Evolutionary conservation across 192 early-diverging fungal genomes (phyloP).

Genomic region (Entomortierella lignicola): DNA sequence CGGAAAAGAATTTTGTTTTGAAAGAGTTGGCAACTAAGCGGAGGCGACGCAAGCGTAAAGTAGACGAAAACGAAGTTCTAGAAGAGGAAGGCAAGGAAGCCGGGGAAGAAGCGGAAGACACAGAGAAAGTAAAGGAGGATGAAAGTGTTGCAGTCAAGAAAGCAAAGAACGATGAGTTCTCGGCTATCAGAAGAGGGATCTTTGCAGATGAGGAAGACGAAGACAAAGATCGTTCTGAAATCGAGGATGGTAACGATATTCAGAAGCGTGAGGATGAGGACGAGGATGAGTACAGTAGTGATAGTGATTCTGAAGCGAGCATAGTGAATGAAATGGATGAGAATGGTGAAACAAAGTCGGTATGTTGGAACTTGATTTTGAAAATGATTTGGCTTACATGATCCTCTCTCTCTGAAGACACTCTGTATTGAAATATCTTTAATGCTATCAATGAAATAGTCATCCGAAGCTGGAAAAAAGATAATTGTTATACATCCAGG

Average conservation of each 20-base stretch:
- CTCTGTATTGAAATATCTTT: too few species aligned
- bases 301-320: slow-evolving; percentile 47
- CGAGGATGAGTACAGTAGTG: slow-evolving; percentile 19
- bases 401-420: too few species aligned
- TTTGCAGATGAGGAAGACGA: slow-evolving; percentile 35
- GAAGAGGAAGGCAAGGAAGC: slow-evolving; percentile 32
- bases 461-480: slow-evolving; percentile 56
- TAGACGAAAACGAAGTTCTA: slow-evolving; percentile 7
- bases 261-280: slow-evolving; percentile 8
- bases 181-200: slow-evolving; percentile 31
- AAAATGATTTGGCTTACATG: too few species aligned
- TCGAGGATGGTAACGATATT: slow-evolving; percentile 8
- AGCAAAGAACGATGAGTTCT: slow-evolving; percentile 61
- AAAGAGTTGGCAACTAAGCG: slow-evolving; percentile 36
- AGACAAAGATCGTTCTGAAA: not conserved
- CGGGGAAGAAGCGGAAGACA: not conserved
- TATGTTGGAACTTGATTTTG: slow-evolving; percentile 1
- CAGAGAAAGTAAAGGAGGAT: not conserved
- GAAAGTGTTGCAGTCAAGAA: slow-evolving; percentile 20
- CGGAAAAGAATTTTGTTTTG: slow-evolving; percentile 59
- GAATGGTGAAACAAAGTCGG: slow-evolving; percentile 42
- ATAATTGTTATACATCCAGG: slow-evolving; percentile 90
- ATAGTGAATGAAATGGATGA: slow-evolving; percentile 47
- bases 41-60: slow-evolving; percentile 29
- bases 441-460: slow-evolving; percentile 13